Base-by-base conservation (phyloP, 2,329 filamentous ascomycete genomes). In the Sphaceloma murrayae region DNA sequence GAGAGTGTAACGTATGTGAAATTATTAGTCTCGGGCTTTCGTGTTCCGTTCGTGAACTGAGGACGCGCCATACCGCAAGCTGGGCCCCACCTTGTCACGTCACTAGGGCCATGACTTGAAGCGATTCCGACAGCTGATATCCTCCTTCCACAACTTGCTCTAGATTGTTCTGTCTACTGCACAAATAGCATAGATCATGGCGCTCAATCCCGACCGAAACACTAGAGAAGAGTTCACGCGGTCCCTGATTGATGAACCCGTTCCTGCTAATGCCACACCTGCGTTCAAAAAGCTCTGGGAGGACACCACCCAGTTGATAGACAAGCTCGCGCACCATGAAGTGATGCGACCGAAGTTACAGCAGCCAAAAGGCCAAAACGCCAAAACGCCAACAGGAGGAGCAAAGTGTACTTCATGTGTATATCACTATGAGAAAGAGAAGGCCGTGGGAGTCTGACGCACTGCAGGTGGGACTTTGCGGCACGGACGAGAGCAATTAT, bases 381-480 rank as follows among this genome's bases (percentile, higher is more conserved):
- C 40, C 40, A 3, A 29, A 18, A 22, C 27, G 27, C 14, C 40
- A n/a, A n/a, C n/a, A n/a, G 40, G 10, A 19, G 40, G 27, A 43
- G 40, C 18, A 43, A 43, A 24, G 40, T 43, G 3, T 43, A 43
- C 29, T 43, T 43, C 29, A 43, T 43, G 40, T 43, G 18, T 21
- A 26, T 30, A 4, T 8, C 30, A 6, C 30, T 13, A 13, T n/a
- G 6, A 33, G 7, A 11, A 6, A 11, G 24, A 6, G 24, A 27
- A 27, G 11, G 14, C 2, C 4, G 19, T 14, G 19, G 3, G 13
- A 17, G n/a, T n/a, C 16, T 43, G 27, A 43, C 9, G n/a, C 4
- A 8, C 24, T 4, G 4, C 40, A 43, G 40, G 40, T 32, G 40
- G 40, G 30, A 34, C 40, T 43, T 43, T 33, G 27, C 22, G 7